Evolutionary conservation across 805 yeast species (phyloP).

Genomic region (Saccharomycopsis javanensis): DNA sequence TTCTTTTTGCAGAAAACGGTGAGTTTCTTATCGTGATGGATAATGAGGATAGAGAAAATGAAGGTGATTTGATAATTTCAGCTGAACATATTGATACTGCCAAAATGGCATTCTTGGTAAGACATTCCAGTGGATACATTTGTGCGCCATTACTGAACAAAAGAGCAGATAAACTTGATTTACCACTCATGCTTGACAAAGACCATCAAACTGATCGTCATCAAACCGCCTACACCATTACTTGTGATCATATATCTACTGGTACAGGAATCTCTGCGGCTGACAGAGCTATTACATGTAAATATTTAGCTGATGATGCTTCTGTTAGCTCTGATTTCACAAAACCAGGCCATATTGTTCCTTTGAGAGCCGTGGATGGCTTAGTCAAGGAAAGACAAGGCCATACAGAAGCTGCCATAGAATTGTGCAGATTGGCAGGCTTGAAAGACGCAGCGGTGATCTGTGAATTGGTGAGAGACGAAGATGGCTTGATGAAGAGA

Average conservation of each 20-base stretch:
- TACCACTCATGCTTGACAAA: constrained; percentile 57
- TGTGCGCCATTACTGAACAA: constrained; percentile 79
- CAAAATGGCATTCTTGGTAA: constrained; percentile 90
- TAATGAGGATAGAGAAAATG: constrained; percentile 92
- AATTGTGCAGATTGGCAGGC: constrained; percentile 67
- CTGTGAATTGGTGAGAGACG: constrained; percentile 87
- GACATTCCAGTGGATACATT: constrained; percentile 81
- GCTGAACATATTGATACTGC: constrained; percentile 71
- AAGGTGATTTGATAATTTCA: constrained; percentile 94
- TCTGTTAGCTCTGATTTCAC: constrained; percentile 57
- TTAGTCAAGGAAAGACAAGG: constrained; percentile 78
- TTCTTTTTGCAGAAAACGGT: constrained; percentile 49
- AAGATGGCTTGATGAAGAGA: constrained; percentile 94
- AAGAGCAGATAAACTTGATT: constrained; percentile 68
- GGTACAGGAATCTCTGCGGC: constrained; percentile 96
- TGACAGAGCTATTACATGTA: constrained; percentile 82
- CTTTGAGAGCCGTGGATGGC: constrained; percentile 83
- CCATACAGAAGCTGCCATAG: constrained; percentile 96
- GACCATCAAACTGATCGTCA: constrained; percentile 66
- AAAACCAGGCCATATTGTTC: constrained; percentile 92
- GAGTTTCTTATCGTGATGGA: constrained; percentile 94
- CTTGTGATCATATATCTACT: constrained; percentile 82
- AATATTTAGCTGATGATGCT: constrained; percentile 52
- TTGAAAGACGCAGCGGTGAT: constrained; percentile 82
- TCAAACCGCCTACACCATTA: constrained; percentile 93